Conservation (phyloP, 2,329 filamentous ascomycete genomes). For the Fusarium tjaetaba region DNA sequence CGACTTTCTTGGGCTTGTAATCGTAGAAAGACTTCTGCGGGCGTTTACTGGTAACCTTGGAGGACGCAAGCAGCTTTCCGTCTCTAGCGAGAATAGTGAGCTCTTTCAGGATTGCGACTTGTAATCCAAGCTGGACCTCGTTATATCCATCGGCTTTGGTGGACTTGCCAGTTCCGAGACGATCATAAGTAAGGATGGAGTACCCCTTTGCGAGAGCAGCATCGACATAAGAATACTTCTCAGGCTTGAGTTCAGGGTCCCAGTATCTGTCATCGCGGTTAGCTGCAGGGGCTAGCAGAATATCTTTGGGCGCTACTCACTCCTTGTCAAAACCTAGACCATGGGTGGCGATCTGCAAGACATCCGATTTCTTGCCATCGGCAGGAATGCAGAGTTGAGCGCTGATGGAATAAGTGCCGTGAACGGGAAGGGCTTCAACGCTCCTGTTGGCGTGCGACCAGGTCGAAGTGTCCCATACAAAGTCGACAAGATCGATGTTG, state of each 20-base stretch:
- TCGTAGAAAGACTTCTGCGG: neutral
- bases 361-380: neutral
- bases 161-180: neutral
- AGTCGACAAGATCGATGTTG: neutral
- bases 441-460: neutral
- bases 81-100: neutral
- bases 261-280: neutral
- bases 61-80: rapidly evolving
- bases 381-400: neutral
- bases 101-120: neutral
- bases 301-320: neutral
- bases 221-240: neutral
- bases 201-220: neutral
- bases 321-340: neutral
- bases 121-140: neutral
- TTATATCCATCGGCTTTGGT: neutral
- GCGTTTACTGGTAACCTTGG: rapidly evolving
- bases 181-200: neutral
- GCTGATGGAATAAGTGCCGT: neutral
- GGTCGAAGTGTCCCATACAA: neutral
- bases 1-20: neutral
- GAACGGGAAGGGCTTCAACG: rapidly evolving
- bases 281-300: neutral
- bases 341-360: neutral
- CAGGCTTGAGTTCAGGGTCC: neutral